phyloP scores from a whole-genome alignment of 2,329 filamentous ascomycete species.

The Phialophora verrucosa region DNA sequence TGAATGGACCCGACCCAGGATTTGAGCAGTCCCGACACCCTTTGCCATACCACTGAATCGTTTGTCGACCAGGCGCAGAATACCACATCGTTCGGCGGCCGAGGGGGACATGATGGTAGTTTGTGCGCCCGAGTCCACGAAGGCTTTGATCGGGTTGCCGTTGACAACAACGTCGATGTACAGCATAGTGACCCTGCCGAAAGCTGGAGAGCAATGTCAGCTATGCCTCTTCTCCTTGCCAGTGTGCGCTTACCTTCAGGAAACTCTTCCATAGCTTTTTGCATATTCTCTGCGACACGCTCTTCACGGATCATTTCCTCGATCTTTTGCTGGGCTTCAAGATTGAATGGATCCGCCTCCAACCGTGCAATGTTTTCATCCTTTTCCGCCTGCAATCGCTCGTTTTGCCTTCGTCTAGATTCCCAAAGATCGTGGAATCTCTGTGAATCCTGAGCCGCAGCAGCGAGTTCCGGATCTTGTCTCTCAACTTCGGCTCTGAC shows the following conservation, averaged over 20 bases:
- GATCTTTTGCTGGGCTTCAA: conserved; percentile 88
- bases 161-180: conserved; percentile 97
- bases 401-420: conserved; percentile 71
- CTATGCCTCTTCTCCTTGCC: conserved; percentile 5
- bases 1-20: conserved; percentile 92
- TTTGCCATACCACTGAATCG: conserved; percentile 90
- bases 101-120: conserved; percentile 98
- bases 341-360: conserved; percentile 93
- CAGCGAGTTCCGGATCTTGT: conserved; percentile 76
- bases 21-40: conserved; percentile 91
- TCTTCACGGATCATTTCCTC: conserved; percentile 97
- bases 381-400: conserved; percentile 74
- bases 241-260: conserved; percentile 74
- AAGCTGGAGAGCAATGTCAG: conserved; percentile 48
- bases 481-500: conserved; percentile 73
- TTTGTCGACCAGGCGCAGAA: conserved; percentile 93
- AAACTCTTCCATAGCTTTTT: conserved; percentile 96
- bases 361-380: conserved; percentile 81
- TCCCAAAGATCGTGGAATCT: conserved; percentile 76
- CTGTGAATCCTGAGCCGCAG: conserved; percentile 74
- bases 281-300: conserved; percentile 90
- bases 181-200: conserved; percentile 92
- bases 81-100: conserved; percentile 89
- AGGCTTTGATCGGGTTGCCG: conserved; percentile 86
- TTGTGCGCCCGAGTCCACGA: conserved; percentile 96